Evolutionary conservation across 768 basidiomycete genomes (phyloP), one percentile per base, ranked within the genome.

Genomic region (Panaeolus papilionaceus): DNA sequence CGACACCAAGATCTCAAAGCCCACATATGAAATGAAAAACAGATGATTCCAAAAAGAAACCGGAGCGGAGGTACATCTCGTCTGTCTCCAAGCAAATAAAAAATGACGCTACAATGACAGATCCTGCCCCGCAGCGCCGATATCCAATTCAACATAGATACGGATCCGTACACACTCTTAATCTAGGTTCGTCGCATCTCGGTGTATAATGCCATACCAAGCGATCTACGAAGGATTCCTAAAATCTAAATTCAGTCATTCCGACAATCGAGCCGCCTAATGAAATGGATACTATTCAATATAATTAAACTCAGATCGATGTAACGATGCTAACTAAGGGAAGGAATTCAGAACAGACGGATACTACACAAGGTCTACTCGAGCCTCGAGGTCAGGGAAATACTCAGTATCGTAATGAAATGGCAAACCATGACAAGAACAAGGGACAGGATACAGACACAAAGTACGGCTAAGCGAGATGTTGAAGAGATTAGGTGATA

Each of bases 241-340:
- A 33, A 33, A 33, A 33, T 33, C 33, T 33, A 33, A 33, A 33
- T 33, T 33, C 33, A 58, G 33, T 58, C 26, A 58, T 58, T 33
- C 54, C 54, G 49, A 51, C 49, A 58, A 58, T 58, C 54, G 28
- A 58, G 28, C 54, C 28, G 28, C 54, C 26, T 26, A 26, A 26
- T 51, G n/a, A 12, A 20, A 51, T 51, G 47, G 42, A 44, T 3
- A 44, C 14, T 51, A 51, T 51, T 51, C 20, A 51, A 26, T 23
- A 23, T 23, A 51, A 51, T 23, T 51, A 23, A 42, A 51, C 26
- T 51, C 47, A 51, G 47, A 51, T 51, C 47, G 47, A 51, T 51
- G 47, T 51, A 51, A 51, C n/a, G 47, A 51, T 51, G 47, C 20
- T 20, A 26, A 47, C 20, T 20, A 9, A 51, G 23, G 6, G 20